Evolutionary conservation across 2,329 filamentous ascomycete genomes (phyloP), one percentile per base, ranked within the genome.

Genomic region (Exophiala mesophila): DNA sequence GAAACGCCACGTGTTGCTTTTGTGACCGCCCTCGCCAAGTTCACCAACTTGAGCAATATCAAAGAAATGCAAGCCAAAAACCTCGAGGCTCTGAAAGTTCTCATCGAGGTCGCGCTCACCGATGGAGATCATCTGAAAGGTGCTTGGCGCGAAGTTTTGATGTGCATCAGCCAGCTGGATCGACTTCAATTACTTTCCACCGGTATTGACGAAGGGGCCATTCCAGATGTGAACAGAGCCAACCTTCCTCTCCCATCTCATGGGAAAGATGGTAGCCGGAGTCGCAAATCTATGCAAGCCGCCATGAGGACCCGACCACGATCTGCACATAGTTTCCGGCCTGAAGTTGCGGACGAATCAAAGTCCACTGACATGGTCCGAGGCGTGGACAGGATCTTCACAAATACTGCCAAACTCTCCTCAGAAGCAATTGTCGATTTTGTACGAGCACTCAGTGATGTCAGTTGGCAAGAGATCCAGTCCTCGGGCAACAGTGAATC

Each of bases 381-480:
- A 56, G 83, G 85, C 18, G 89, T 98, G 3, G 94, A 98, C 64
- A 79, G 88, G 28, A 97, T 98, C 57, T 98, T 98, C 60, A 94
- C 88, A 35, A 95, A 94, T 59, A 97, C 92, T 0, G 90, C 89
- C 6, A 89, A 94, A 55, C 74, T 98, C 2, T 89, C 85, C 3
- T 89, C 89, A 45, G 88, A 96, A 54, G 89, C 90, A 3, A 98
- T 98, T 57, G 85, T 97, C 1, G 83, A 94, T 62, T 98, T 98
- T 62, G 90, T 95, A 37, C 82, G 82, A 42, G 89, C 92, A 0
- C 68, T 98, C 45, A 94, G 87, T 5, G 88, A 96, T 61, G 90
- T 98, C 53, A 97, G 90, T 64, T 97, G 92, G 92, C 90, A 97
- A 59, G 92, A 98, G 64, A 98, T 98, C 59, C 90, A 94, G 61